Percentiles rank a stretch among this genome's conserved stretches.
Conservation (phyloP, 2,329 filamentous ascomycete genomes). For the Fusarium metavorans region DNA sequence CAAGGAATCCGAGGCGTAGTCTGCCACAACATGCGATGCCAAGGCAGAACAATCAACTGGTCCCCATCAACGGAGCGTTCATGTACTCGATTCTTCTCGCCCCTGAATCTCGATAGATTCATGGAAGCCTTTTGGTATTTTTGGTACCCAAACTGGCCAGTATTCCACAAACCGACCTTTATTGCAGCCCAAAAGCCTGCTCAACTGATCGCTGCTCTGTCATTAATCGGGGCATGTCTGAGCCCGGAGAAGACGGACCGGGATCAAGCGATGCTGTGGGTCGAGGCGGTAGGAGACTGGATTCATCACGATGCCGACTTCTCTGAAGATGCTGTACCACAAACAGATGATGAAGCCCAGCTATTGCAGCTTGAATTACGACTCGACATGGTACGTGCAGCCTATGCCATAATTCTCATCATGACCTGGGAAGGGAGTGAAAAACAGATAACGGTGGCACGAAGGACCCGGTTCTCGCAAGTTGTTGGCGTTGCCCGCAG, state of each 20-base stretch:
- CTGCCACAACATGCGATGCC: neutral
- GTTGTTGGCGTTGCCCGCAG: constrained; percentile 6
- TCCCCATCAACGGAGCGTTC: neutral
- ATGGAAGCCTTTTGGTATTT: constrained; percentile 15
- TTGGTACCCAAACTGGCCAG: constrained; percentile 31
- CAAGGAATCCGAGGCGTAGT: neutral
- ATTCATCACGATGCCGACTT: constrained; percentile 7
- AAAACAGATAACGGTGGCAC: neutral
- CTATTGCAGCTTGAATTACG: neutral
- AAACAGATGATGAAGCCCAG: neutral
- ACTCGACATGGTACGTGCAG: constrained; percentile 13
- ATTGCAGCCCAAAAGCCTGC: neutral
- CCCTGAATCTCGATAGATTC: constrained; percentile 16
- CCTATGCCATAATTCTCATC: constrained; percentile 10
- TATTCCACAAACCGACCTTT: constrained; percentile 25
- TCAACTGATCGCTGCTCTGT: constrained; percentile 10
- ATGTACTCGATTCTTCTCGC: constrained; percentile 22
- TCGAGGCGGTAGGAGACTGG: constrained; percentile 21
- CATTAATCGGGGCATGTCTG: constrained; percentile 17
- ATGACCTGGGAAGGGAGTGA: constrained; percentile 17
- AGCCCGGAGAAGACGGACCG: constrained; percentile 3
- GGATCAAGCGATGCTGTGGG: constrained; percentile 5
- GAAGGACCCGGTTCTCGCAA: constrained; percentile 13
- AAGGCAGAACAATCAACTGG: neutral
- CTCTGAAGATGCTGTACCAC: constrained; percentile 1